phyloP scores from a whole-genome alignment of 2,329 filamentous ascomycete species.

The Metarhizium brunneum region DNA sequence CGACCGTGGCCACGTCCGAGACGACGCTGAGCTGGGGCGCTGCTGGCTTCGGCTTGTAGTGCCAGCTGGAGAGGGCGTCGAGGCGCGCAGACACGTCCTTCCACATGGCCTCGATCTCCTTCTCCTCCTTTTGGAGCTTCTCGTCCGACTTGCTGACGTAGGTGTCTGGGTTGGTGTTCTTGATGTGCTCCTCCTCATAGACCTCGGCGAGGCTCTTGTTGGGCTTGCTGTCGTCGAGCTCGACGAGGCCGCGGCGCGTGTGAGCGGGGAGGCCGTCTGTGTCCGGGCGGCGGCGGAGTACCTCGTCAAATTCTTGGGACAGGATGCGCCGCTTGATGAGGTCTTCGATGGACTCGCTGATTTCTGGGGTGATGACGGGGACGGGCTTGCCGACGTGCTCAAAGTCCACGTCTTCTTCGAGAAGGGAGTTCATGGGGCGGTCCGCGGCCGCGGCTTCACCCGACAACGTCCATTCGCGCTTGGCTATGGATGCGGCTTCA shows the following conservation, averaged over 20 bases:
- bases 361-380: slow-evolving; percentile 83
- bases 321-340: slow-evolving; percentile 91
- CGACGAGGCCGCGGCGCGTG: slow-evolving; percentile 62
- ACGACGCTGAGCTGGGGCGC: slow-evolving; percentile 79
- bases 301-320: slow-evolving; percentile 84
- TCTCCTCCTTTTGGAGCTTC: slow-evolving; percentile 72
- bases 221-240: slow-evolving; percentile 81
- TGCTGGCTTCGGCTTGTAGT: slow-evolving; percentile 85
- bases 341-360: slow-evolving; percentile 84
- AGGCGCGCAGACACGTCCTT: slow-evolving; percentile 69
- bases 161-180: slow-evolving; percentile 63
- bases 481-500: slow-evolving; percentile 80
- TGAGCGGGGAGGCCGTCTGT: slow-evolving; percentile 51
- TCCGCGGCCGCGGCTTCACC: slow-evolving; percentile 80
- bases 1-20: slow-evolving; percentile 80
- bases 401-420: slow-evolving; percentile 93
- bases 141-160: slow-evolving; percentile 78
- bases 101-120: slow-evolving; percentile 77
- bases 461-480: slow-evolving; percentile 81
- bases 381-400: slow-evolving; percentile 92
- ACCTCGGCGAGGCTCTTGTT: slow-evolving; percentile 81
- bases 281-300: slow-evolving; percentile 72
- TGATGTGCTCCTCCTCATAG: slow-evolving; percentile 88
- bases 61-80: slow-evolving; percentile 84
- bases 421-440: slow-evolving; percentile 79